Evolutionary conservation across 2,329 filamentous ascomycete species (phyloP), one percentile per base, ranked within the genome.

Genomic region (Trichoderma simmonsii): DNA sequence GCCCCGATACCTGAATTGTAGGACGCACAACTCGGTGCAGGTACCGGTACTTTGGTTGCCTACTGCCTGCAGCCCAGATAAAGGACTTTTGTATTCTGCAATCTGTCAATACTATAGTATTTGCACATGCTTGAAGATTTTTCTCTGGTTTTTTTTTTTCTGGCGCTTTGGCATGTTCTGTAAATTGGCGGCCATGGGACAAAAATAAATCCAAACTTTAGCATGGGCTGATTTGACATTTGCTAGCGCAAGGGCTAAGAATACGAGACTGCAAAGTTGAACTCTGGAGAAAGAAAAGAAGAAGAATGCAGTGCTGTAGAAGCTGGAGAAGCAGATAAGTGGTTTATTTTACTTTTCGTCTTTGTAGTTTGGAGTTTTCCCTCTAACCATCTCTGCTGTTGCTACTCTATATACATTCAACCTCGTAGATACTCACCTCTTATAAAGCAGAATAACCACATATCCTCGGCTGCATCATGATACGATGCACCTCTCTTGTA

Each of bases 1-100:
- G 59, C 70, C 70, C 70, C 70, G 70, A 68, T 72, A 68, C 32
- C 39, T 72, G 63, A 66, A 72, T 72, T 34, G 54, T 6, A 39
- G 39, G 9, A 30, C 24, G 2, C 30, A 34, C 36, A 30, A 24
- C n/a, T 36, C 15, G 36, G 36, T 51, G n/a, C 60, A 39, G 11
- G 60, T 64, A 26, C 48, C 18, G 56, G 18, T 30, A 32, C 28
- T n/a, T 32, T 6, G 4, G 39, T 43, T 43, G 56, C 3, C 18
- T 12, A 15, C 14, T 32, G 56, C n/a, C 26, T 59, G 4, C 26
- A 32, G 54, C n/a, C 18, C n/a, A 51, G n/a, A 51, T 3, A 5
- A 12, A 21, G 21, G 48, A 54, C 48, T 54, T 54, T 54, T 54
- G 48, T 54, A 24, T 24, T 54, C 11, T 54, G 48, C 3, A 24